Conservation (phyloP, 331 rosid genomes). For the Rosa hybrid region DNA sequence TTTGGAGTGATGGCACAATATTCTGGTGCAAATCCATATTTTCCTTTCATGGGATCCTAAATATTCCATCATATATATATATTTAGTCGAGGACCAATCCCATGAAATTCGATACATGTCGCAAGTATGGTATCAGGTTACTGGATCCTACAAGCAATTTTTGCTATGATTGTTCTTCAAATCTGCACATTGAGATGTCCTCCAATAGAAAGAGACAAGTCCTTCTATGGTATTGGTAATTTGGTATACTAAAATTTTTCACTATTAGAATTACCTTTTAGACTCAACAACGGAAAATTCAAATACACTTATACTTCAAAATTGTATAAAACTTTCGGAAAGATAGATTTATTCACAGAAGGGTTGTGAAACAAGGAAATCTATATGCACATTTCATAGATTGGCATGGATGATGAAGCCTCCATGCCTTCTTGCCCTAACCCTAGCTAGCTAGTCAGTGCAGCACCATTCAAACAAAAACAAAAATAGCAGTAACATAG, state of each 20-base stretch:
- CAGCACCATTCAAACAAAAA: constrained; percentile 12
- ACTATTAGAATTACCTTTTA: neutral
- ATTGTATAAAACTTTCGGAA: too few relatives aligned
- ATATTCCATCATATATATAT: neutral
- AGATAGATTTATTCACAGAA: neutral
- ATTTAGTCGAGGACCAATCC: constrained; percentile 1
- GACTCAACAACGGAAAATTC: neutral
- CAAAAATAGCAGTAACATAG: constrained; percentile 22
- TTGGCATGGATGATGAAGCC: constrained; percentile 2
- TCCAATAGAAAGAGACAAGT: neutral
- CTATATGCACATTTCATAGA: neutral
- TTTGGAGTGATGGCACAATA: neutral
- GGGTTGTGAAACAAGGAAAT: neutral
- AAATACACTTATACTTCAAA: too few relatives aligned
- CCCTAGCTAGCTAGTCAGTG: constrained; percentile 16
- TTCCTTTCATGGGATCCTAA: neutral
- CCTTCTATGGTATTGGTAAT: too few relatives aligned
- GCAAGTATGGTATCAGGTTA: neutral
- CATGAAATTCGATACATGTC: neutral
- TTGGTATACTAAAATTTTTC: too few relatives aligned
- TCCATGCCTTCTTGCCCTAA: neutral
- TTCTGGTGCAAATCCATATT: neutral
- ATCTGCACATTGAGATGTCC: neutral
- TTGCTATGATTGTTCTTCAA: neutral
- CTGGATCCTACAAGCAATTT: neutral